phyloP scores from a whole-genome alignment of 352 stramenopile genomes.

The Phytophthora syringae region DNA sequence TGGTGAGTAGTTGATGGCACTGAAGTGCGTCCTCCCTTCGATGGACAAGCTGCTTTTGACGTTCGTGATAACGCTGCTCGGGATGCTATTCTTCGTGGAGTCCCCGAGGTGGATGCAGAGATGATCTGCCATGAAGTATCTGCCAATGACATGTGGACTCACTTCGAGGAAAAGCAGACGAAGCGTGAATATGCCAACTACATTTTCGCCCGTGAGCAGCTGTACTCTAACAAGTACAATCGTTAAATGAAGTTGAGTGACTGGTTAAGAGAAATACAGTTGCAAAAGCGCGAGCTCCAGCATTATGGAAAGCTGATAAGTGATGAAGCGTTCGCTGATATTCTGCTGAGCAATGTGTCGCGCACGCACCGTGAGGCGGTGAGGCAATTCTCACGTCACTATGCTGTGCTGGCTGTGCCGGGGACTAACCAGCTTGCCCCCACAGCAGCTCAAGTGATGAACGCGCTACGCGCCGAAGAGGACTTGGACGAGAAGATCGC shows the following conservation, averaged over 20 bases:
- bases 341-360: constrained; percentile 1
- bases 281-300: background rate
- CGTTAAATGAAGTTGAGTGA: background rate
- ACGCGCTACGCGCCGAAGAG: background rate
- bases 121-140: constrained; percentile 20
- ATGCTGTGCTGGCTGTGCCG: constrained; percentile 9
- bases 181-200: constrained; percentile 21
- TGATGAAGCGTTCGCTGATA: constrained; percentile 4
- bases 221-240: no score
- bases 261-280: constrained; percentile 8
- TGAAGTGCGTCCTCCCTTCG: background rate
- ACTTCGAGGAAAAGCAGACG: constrained; percentile 14
- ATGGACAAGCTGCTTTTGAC: constrained; percentile 4
- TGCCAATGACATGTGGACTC: constrained; percentile 2
- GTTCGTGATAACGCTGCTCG: constrained; percentile 15
- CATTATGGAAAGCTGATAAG: constrained; percentile 7
- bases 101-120: constrained; percentile 8
- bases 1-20: constrained; percentile 3
- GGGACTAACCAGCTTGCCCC: background rate
- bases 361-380: constrained; percentile 2
- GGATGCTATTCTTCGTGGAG: constrained; percentile 6
- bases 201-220: background rate
- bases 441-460: constrained; percentile 4
- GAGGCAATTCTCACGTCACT: background rate
- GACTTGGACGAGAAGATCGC: constrained; percentile 2